Evolutionary conservation across 305 asterid species (phyloP), one percentile per base, ranked within the genome.

Genomic region (Fraxinus sp.): DNA sequence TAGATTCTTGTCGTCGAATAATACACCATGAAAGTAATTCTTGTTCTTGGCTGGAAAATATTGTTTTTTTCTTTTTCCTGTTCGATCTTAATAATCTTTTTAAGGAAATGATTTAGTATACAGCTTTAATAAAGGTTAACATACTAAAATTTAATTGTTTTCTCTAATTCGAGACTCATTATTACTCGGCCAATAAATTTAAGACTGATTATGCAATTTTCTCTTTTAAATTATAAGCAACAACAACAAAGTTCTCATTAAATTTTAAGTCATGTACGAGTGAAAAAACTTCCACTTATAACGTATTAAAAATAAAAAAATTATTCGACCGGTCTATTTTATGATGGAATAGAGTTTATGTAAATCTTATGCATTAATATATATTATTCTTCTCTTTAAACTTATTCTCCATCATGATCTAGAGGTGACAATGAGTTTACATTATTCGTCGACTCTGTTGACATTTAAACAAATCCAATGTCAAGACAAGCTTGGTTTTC

Each of bases 1-100:
- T 28, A 62, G 84, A 90, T 88, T 88, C 86, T 79, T 86, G 91
- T 88, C 86, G 52, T 83, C 77, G 35, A 73, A 84, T 72, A 79
- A 78, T 79, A 18, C 46, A 79, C 84, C 83, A 75, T 30, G 32
- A 52, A 77, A 77, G 11, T 28, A 22, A n/a, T 77, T 80, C 49
- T 57, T 83, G 78, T 57, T 66, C 78, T 80, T 22, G 83, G 39
- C 79, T 66, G 83, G 79, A 75, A 66, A 64, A 64, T 64, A n/a
- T 55, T 55, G 1, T 78, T 74, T 32, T 32, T 73, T 2, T 32
- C 32, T 71, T 79, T 75, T 39, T 35, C 70, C 73, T 32, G 79
- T 49, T 82, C 49, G 71, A 79, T 81, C 80, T 85, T 85, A 41
- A 13, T 70, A 11, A 11, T 20, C 16, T 14, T 44, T 41, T 8